These are phyloP conservation scores for Coniferiporia weirii DNA, from an alignment of 1,284 basidiomycete genomes.

Conservation along the genomic window DNA sequence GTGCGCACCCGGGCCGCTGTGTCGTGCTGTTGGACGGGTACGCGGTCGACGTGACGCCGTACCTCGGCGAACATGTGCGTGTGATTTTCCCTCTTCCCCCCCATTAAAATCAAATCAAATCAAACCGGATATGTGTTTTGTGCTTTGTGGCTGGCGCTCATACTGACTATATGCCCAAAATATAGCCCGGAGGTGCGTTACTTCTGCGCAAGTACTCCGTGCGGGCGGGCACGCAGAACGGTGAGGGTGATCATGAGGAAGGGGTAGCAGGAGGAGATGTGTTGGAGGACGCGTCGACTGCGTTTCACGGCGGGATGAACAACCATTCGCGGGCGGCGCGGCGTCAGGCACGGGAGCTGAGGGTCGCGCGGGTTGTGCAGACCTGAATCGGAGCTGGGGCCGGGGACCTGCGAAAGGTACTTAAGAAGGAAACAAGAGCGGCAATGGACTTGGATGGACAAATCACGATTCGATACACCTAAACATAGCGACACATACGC, in stretches of 20 bases:
- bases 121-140: too few species aligned
- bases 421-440: not conserved
- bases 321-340: slow-evolving; percentile 61
- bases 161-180: too few species aligned
- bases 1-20: slow-evolving; percentile 33
- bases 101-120: too few species aligned
- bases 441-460: not conserved
- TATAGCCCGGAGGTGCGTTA: slow-evolving; percentile 49
- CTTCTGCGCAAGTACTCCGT: slow-evolving; percentile 45
- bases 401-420: too few species aligned
- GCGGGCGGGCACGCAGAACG: slow-evolving; percentile 19
- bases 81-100: slow-evolving; percentile 11
- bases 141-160: too few species aligned
- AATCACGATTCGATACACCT: not conserved
- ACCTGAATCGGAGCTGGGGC: not conserved
- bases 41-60: slow-evolving; percentile 58
- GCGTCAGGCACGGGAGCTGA: not conserved
- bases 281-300: slow-evolving; percentile 50
- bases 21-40: slow-evolving; percentile 58
- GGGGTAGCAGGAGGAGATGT: not conserved
- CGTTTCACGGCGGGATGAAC: slow-evolving; percentile 70
- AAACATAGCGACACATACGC: not conserved
- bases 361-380: slow-evolving; percentile 8
- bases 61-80: slow-evolving; percentile 65
- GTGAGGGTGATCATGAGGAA: not conserved